Evolutionary conservation across 1,284 basidiomycete species (phyloP), one percentile per base, ranked within the genome.

Genomic region (Austroboletus niveus): DNA sequence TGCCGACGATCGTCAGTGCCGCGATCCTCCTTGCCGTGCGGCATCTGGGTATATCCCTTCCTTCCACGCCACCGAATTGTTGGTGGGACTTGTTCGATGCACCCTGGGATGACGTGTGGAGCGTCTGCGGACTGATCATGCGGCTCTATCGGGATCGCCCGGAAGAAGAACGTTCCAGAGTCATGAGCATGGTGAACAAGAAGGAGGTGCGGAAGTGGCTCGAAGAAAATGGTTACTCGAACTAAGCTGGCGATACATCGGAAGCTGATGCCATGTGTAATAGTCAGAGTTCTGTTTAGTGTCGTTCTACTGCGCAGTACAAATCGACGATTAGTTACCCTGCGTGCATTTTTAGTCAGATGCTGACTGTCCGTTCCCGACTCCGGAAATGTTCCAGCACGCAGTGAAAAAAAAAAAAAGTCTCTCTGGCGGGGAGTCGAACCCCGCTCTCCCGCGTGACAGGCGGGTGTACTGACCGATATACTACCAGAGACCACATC

Each of bases 21-120:
- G 82, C 89, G 2, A 94, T 96, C 50, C 75, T 92, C 36, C 81
- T 95, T 38, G 79, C 89, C 1, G 80, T 81, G 9, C 81, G 91
- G 5, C 77, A 87, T 45, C 70, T 87, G 11, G 74, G 73, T n/a
- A 82, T 94, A 24, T 69, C 89, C 0, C 75, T 95, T 2, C 92
- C 92, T 0, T 81, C 82, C 1, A 72, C 77, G n/a, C 74, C 81
- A 15, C 77, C 80, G 1, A 76, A 81, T 53, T 79, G 80, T 59
- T 96, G 92, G 92, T 94, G 88, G 85, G 82, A 89, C 47, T 75
- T 96, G 2, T 96, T 96, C 62, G 92, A 96, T 63, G 87, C 88
- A 0, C 77, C 83, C 1, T 89, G 83, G 81, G 89, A 92, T 51
- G 92, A 95, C 60, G 76, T 95, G 39, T 89, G 87, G 84, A 82